Evolutionary conservation across 108 stramenopile genomes (phyloP).

Genomic region (Cyclotella cryptica): DNA sequence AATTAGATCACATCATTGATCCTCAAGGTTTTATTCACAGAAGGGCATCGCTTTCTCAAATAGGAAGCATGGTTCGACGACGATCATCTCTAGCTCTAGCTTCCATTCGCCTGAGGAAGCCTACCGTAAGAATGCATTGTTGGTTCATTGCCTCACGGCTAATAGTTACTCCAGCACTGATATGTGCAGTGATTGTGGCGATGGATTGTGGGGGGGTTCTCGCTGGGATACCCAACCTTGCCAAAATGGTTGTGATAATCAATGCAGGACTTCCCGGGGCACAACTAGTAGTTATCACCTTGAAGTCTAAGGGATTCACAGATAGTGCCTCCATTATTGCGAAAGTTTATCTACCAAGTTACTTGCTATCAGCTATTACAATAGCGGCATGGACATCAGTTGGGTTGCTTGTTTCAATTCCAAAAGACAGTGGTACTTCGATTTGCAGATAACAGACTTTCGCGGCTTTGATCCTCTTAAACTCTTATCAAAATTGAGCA

Average conservation of each 20-base stretch:
- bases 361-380: slow-evolving; percentile 67
- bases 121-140: slow-evolving; percentile 53
- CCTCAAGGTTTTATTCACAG: slow-evolving; percentile 21
- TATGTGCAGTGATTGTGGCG: slow-evolving; percentile 58
- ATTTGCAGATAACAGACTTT: too few relatives aligned
- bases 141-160: slow-evolving; percentile 72
- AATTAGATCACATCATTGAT: neutral
- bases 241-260: slow-evolving; percentile 71
- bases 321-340: slow-evolving; percentile 71
- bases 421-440: slow-evolving; percentile 25
- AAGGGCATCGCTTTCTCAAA: slow-evolving; percentile 28
- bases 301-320: slow-evolving; percentile 63
- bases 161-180: slow-evolving; percentile 63
- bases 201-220: slow-evolving; percentile 67
- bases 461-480: too few relatives aligned
- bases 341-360: slow-evolving; percentile 68
- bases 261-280: slow-evolving; percentile 75
- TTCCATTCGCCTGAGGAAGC: slow-evolving; percentile 36
- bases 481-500: too few relatives aligned
- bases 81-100: slow-evolving; percentile 35
- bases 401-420: slow-evolving; percentile 64
- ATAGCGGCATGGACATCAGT: slow-evolving; percentile 77
- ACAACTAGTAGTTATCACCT: slow-evolving; percentile 64
- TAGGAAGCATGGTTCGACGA: slow-evolving; percentile 32
- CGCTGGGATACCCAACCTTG: slow-evolving; percentile 54